These are phyloP conservation scores for Leccinum incarnatum DNA, from an alignment of 768 basidiomycete species.

Conservation along the genomic window DNA sequence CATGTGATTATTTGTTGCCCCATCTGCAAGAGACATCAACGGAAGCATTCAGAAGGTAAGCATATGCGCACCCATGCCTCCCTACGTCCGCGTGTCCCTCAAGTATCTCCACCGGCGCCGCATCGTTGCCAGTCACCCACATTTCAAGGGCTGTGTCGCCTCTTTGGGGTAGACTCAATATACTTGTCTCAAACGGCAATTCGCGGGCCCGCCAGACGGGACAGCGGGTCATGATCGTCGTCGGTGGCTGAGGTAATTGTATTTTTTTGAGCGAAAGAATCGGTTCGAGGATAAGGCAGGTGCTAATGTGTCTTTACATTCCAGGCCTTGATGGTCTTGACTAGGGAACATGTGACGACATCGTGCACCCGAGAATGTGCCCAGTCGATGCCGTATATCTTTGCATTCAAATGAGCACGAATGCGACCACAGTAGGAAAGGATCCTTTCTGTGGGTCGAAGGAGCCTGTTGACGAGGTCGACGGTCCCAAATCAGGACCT, in stretches of 20 bases:
- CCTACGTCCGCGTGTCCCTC: slow-evolving; percentile 86
- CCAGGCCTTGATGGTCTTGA: slow-evolving; percentile 92
- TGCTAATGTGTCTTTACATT: slow-evolving; percentile 30
- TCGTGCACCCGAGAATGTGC: slow-evolving; percentile 72
- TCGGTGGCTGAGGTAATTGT: slow-evolving; percentile 37
- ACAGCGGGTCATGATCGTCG: slow-evolving; percentile 68
- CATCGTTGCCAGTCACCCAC: slow-evolving; percentile 47
- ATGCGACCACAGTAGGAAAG: slow-evolving; percentile 66
- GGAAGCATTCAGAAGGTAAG: not conserved
- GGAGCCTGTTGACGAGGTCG: slow-evolving; percentile 50
- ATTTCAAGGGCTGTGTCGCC: slow-evolving; percentile 83
- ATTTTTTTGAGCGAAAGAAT: slow-evolving; percentile 9
- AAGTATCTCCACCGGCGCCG: slow-evolving; percentile 63
- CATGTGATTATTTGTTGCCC: slow-evolving; percentile 66
- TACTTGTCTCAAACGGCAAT: slow-evolving; percentile 87
- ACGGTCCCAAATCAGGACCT: slow-evolving; percentile 92
- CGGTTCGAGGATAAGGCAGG: slow-evolving; percentile 12
- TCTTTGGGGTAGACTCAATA: slow-evolving; percentile 85
- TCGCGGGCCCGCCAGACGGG: slow-evolving; percentile 94
- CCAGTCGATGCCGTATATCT: slow-evolving; percentile 99
- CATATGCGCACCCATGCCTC: slow-evolving; percentile 45
- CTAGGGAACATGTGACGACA: slow-evolving; percentile 91
- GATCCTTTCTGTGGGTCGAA: slow-evolving; percentile 72
- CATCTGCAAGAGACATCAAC: slow-evolving; percentile 32
- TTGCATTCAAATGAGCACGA: slow-evolving; percentile 71